phyloP scores from a whole-genome alignment of 2,329 filamentous ascomycete species.

The Venturia effusa region DNA sequence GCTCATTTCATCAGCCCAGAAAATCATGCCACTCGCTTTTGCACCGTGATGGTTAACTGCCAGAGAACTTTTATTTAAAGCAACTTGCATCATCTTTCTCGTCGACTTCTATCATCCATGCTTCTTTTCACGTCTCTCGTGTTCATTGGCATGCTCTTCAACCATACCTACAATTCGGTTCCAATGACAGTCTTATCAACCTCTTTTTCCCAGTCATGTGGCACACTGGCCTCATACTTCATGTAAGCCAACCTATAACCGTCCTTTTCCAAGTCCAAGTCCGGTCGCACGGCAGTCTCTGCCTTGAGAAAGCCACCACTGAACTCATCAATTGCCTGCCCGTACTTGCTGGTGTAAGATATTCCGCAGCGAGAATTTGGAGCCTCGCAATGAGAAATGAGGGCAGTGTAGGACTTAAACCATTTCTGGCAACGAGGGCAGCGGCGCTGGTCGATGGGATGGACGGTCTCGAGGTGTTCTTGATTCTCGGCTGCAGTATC shows the following conservation, averaged over 20 bases:
- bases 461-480: conserved; percentile 2
- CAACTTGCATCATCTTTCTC: neutral
- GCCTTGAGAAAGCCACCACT: conserved; percentile 8
- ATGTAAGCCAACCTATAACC: conserved; percentile 1
- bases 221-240: conserved; percentile 3
- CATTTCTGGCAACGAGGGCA: conserved; percentile 11
- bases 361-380: neutral
- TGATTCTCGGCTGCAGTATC: neutral
- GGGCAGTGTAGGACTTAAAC: conserved; percentile 6
- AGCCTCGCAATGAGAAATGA: conserved; percentile 9
- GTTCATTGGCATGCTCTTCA: neutral
- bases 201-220: neutral
- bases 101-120: neutral
- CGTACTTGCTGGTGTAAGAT: neutral
- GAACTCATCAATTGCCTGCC: conserved; percentile 6
- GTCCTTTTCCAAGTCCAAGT: neutral
- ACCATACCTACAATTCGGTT: conserved; percentile 13
- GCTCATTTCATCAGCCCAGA: no score
- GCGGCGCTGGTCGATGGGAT: neutral
- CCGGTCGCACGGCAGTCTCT: neutral
- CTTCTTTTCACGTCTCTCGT: neutral
- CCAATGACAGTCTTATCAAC: neutral
- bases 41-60: no score
- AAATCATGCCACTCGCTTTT: no score
- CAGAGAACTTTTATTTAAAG: no score